Percentiles rank a stretch among this genome's conserved stretches.
Evolutionary conservation across 805 yeast genomes (phyloP).

Genomic region (Saturnispora galanensis): DNA sequence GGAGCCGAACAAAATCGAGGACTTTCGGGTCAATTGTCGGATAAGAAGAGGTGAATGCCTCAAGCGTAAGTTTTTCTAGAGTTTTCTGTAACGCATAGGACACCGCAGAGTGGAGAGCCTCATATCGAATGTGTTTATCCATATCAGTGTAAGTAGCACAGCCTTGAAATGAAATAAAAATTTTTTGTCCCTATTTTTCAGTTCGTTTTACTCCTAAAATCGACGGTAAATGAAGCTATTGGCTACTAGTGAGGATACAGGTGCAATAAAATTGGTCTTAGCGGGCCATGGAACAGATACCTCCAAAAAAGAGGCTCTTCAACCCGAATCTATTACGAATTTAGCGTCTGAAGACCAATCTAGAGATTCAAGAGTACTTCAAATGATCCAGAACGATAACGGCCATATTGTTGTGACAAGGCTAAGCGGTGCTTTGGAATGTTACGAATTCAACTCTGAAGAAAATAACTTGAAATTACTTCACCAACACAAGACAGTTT

Average conservation of each 20-base stretch:
- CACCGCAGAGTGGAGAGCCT: slow-evolving; percentile 26
- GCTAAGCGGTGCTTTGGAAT: slow-evolving; percentile 31
- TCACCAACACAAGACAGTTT: background rate
- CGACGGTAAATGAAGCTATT: slow-evolving; percentile 43
- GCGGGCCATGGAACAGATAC: slow-evolving; percentile 72
- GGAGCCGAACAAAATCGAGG: slow-evolving; percentile 35
- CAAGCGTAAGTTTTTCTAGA: slow-evolving; percentile 33
- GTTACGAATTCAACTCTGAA: slow-evolving; percentile 26
- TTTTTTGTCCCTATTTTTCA: background rate
- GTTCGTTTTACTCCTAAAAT: slow-evolving; percentile 1
- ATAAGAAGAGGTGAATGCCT: slow-evolving; percentile 36
- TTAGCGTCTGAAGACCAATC: slow-evolving; percentile 19
- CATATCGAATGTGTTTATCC: slow-evolving; percentile 21
- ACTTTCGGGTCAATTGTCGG: slow-evolving; percentile 35
- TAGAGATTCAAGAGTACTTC: slow-evolving; percentile 28
- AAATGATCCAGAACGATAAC: slow-evolving; percentile 17
- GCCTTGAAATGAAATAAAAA: background rate
- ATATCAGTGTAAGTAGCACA: background rate
- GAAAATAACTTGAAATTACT: slow-evolving; percentile 7
- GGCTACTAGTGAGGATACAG: slow-evolving; percentile 58
- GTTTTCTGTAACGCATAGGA: slow-evolving; percentile 33
- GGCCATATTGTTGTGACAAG: slow-evolving; percentile 34
- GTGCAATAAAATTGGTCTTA: slow-evolving; percentile 51
- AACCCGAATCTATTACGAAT: slow-evolving; percentile 45
- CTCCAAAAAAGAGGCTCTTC: slow-evolving; percentile 53